Conservation (phyloP, 2,329 filamentous ascomycete species). For the Aspergillus oerlinghausenensis region DNA sequence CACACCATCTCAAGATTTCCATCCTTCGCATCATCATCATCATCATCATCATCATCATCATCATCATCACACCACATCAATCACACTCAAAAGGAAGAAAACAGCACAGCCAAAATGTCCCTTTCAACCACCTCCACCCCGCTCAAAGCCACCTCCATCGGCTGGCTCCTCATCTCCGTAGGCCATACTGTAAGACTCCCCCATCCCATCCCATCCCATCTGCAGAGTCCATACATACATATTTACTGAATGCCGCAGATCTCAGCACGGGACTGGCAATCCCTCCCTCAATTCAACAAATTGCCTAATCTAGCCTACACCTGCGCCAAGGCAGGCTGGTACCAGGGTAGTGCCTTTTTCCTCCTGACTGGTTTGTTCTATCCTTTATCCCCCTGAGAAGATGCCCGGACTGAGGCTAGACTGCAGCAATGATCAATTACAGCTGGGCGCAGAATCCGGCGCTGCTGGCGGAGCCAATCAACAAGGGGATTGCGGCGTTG, state of each 20-base stretch:
- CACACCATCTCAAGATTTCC: too few species aligned
- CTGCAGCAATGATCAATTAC: constrained; percentile 14
- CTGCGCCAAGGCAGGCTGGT: constrained; percentile 21
- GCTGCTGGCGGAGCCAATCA: constrained; percentile 8
- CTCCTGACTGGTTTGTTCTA: constrained; percentile 15
- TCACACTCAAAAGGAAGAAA: neutral
- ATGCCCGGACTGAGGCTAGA: too few species aligned
- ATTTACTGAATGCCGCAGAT: neutral
- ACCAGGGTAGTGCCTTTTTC: constrained; percentile 22
- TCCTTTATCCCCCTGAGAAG: neutral
- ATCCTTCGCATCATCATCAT: too few species aligned
- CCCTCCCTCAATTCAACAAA: constrained; percentile 14
- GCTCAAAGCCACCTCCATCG: constrained; percentile 10
- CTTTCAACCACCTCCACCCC: neutral
- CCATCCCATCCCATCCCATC: neutral
- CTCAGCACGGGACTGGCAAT: constrained; percentile 17
- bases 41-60: too few species aligned
- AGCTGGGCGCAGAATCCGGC: constrained; percentile 14
- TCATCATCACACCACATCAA: too few species aligned
- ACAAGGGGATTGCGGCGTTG: constrained; percentile 16
- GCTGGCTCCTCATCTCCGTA: constrained; percentile 15
- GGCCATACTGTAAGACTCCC: constrained; percentile 13
- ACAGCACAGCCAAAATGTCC: neutral
- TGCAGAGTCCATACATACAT: neutral
- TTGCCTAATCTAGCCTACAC: constrained; percentile 20